These are phyloP conservation scores for Fusarium sp. DNA, from an alignment of 2,329 filamentous ascomycete species.

Conservation along the genomic window DNA sequence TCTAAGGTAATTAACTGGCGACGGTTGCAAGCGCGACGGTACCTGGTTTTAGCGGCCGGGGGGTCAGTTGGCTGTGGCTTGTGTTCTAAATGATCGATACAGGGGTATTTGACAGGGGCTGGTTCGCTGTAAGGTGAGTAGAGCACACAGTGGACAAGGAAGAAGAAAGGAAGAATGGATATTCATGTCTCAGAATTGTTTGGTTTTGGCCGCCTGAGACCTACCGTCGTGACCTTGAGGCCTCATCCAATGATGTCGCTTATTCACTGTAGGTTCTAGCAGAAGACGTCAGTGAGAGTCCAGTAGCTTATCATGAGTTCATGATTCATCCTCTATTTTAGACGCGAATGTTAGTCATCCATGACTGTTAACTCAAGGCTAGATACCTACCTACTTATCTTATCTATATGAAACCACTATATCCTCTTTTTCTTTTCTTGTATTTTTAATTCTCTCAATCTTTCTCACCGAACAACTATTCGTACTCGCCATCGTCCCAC, in stretches of 20 bases:
- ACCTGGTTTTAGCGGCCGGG: conserved; percentile 7
- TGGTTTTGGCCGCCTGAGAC: conserved; percentile 26
- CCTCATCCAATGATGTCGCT: conserved; percentile 13
- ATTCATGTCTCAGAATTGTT: conserved; percentile 22
- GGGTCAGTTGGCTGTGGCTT: conserved; percentile 40
- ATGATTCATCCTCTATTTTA: conserved; percentile 18
- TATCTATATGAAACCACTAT: conserved; percentile 25
- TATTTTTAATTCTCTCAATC: background rate
- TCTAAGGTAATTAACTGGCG: conserved; percentile 42
- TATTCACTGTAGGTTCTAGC: conserved; percentile 1
- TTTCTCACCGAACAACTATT: background rate
- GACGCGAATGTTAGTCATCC: conserved; percentile 7
- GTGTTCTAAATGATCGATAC: conserved; percentile 15
- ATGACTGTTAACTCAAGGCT: background rate
- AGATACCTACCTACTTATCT: background rate
- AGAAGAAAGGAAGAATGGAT: background rate
- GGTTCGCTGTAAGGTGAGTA: conserved; percentile 19
- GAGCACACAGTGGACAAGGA: background rate
- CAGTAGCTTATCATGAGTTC: conserved; percentile 5
- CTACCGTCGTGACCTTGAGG: conserved; percentile 31
- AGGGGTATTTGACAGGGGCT: conserved; percentile 31
- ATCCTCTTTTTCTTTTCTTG: background rate
- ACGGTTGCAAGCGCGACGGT: conserved; percentile 44
- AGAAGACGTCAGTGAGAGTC: conserved; percentile 7
- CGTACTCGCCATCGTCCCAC: conserved; percentile 35